These are phyloP conservation scores for Colletotrichum cereale DNA, from an alignment of 2,329 filamentous ascomycete species.

Conservation along the genomic window DNA sequence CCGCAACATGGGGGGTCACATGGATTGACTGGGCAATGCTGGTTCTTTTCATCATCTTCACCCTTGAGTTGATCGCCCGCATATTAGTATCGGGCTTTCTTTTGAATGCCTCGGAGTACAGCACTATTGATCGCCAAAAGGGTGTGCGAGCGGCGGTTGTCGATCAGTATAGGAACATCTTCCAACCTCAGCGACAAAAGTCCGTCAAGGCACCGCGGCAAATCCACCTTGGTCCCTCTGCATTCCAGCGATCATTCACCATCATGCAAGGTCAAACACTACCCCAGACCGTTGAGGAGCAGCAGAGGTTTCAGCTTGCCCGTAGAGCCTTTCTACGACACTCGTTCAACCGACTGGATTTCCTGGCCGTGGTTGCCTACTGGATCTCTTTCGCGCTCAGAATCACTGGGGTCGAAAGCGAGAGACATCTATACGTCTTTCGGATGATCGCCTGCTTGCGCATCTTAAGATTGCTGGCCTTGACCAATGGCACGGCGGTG, in stretches of 20 bases:
- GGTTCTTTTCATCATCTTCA: conserved; percentile 89
- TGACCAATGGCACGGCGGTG: conserved; percentile 94
- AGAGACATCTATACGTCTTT: conserved; percentile 86
- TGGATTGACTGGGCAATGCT: conserved; percentile 86
- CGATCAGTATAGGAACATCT: conserved; percentile 82
- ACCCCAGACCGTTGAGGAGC: conserved; percentile 77
- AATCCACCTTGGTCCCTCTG: conserved; percentile 66
- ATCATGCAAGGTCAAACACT: conserved; percentile 74
- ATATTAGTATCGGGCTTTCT: conserved; percentile 95
- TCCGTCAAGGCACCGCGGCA: conserved; percentile 69
- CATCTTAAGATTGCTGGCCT: conserved; percentile 88
- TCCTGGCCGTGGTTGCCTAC: conserved; percentile 92
- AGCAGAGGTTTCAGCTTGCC: conserved; percentile 87
- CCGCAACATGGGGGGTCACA: conserved; percentile 73
- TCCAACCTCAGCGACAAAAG: conserved; percentile 82
- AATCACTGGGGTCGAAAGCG: conserved; percentile 75
- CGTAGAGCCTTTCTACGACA: conserved; percentile 93
- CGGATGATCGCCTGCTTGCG: conserved; percentile 96
- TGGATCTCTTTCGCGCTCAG: conserved; percentile 90
- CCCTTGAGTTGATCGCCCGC: conserved; percentile 83
- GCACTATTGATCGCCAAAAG: conserved; percentile 83
- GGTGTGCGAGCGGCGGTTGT: conserved; percentile 80
- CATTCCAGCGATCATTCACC: conserved; percentile 83
- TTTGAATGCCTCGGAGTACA: conserved; percentile 91
- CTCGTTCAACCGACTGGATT: conserved; percentile 95